Conservation (phyloP, 805 yeast species). For the Cyberlindnera petersonii region DNA sequence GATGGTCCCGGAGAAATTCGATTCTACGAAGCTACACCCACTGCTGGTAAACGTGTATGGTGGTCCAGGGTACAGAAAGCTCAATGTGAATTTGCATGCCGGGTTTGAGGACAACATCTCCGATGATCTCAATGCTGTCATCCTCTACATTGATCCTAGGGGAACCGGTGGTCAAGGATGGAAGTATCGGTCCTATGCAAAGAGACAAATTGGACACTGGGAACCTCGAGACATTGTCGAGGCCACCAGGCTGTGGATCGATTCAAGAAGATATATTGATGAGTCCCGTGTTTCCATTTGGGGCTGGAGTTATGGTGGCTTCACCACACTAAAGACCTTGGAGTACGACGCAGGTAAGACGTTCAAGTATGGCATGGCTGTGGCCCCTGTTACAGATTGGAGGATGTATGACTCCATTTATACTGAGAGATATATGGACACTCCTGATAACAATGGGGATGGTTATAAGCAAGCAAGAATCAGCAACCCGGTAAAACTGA, state of each 20-base stretch:
- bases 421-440: constrained; percentile 72
- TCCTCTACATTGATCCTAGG: constrained; percentile 70
- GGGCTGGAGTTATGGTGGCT: constrained; percentile 93
- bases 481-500: constrained; percentile 40
- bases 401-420: constrained; percentile 69
- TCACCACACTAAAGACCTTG: constrained; percentile 65
- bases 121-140: constrained; percentile 54
- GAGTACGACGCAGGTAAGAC: constrained; percentile 60
- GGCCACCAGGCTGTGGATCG: constrained; percentile 48
- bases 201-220: constrained; percentile 60
- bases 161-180: constrained; percentile 83
- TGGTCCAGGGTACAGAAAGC: constrained; percentile 74
- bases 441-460: constrained; percentile 44
- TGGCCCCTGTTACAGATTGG: constrained; percentile 87
- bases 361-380: constrained; percentile 74
- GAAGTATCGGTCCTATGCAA: constrained; percentile 56
- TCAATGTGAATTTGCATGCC: constrained; percentile 41
- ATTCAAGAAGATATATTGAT: constrained; percentile 43
- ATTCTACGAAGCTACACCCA: constrained; percentile 50
- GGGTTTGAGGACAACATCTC: constrained; percentile 59
- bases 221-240: constrained; percentile 67
- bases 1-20: constrained; percentile 55
- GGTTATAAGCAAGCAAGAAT: constrained; percentile 49
- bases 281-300: constrained; percentile 58
- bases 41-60: constrained; percentile 68